Base-by-base conservation (phyloP, 2,329 filamentous ascomycete species). In the Chaetomium sp. region DNA sequence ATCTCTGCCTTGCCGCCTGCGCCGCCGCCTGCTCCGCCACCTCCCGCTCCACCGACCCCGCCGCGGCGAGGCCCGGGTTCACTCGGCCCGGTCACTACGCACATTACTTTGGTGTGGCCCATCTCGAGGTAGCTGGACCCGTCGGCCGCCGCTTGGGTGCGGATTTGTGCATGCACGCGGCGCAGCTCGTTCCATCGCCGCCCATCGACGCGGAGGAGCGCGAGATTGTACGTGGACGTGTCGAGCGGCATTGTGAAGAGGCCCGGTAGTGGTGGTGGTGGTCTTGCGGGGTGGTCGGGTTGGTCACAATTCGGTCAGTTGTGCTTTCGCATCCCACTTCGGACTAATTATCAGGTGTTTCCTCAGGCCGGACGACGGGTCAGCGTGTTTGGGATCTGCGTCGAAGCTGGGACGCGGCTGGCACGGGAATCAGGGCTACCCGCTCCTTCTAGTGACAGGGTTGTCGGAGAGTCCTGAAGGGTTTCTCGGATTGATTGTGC, bases 151-250 rank as follows among this genome's bases (percentile, higher is more conserved):
- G 93, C 90, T 78, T 97, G 95, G 1, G 93, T 97, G 67, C 90
- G 91, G 74, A 99, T 93, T 78, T 96, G 91, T 56, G 91, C 94
- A 74, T 92, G 88, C 58, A 97, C 85, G 8, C 92, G 88, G 31
- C 95, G 92, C 47, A 99, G 86, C 78, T 99, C 95, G 80, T 99
- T 98, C 95, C 95, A 99, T 72, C 95, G 88, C 67, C 95, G 89
- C 67, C 91, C 90, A 74, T 90, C 94, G 70, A 92, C 88, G 74
- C 90, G 90, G 68, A 93, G 84, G 61, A 95, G 90, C 67, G 92
- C 93, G 67, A 97, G 87, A 57, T 88, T 87, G 82, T 97, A 98
- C 59, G 91, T 93, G 13, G 92, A 94, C 8, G 93, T 97, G 79
- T 97, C 94, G 76, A 98, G 91, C 65, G 94, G 93, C 94, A 97